phyloP scores from a whole-genome alignment of 163 green algal genomes.

The Chlamydomonas reinhardtii region DNA sequence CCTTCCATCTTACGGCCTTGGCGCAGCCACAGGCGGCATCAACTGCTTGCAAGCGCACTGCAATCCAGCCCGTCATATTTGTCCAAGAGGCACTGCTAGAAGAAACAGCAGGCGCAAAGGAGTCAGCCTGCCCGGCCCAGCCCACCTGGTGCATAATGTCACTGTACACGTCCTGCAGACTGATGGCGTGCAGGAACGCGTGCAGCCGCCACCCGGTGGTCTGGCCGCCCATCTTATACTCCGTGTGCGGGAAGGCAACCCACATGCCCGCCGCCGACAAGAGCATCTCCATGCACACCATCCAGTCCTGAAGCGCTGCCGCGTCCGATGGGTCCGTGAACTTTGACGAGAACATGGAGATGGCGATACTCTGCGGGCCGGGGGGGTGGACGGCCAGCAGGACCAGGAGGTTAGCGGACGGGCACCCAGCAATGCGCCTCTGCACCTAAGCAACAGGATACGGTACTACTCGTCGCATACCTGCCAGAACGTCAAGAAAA shows the following conservation, averaged over 20 bases:
- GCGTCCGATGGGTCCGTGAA: constrained; percentile 61
- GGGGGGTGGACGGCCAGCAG: not conserved
- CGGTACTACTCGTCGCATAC: constrained; percentile 40
- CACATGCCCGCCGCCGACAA: constrained; percentile 86
- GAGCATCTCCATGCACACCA: constrained; percentile 98
- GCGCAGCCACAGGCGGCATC: too few relatives aligned
- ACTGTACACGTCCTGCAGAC: constrained; percentile 92
- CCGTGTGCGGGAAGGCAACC: constrained; percentile 91
- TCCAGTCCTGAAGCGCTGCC: constrained; percentile 92
- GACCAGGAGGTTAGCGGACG: too few relatives aligned
- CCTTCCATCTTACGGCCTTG: too few relatives aligned
- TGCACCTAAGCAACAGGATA: too few relatives aligned
- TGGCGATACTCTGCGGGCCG: constrained; percentile 32
- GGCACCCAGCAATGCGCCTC: too few relatives aligned
- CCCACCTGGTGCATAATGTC: constrained; percentile 92
- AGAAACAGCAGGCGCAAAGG: not conserved
- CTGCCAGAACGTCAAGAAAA: constrained; percentile 99
- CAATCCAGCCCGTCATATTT: too few relatives aligned
- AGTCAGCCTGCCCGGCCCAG: not conserved
- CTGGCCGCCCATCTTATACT: constrained; percentile 81
- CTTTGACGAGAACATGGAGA: constrained; percentile 47
- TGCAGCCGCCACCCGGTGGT: constrained; percentile 56
- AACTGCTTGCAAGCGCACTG: too few relatives aligned
- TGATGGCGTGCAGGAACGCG: constrained; percentile 92
- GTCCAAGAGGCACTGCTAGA: not conserved